phyloP scores from a whole-genome alignment of 1,284 basidiomycete genomes.

The Fomitiporia mediterranea region DNA sequence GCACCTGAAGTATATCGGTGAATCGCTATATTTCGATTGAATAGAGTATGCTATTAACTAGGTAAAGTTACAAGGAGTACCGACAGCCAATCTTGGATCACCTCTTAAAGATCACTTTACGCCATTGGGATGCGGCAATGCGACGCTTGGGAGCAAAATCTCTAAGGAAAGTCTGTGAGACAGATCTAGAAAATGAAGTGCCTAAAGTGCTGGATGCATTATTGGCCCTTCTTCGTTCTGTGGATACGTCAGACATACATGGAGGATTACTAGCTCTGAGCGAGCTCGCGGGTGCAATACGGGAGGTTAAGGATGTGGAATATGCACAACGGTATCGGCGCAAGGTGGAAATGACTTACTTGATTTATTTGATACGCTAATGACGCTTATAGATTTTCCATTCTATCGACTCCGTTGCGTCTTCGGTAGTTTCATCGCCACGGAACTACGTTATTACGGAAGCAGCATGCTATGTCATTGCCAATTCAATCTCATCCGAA shows the following conservation, averaged over 20 bases:
- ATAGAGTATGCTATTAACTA: slow-evolving; percentile 13
- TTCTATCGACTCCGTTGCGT: slow-evolving; percentile 49
- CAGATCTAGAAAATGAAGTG: slow-evolving; percentile 53
- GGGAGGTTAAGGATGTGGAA: slow-evolving; percentile 28
- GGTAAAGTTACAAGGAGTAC: slow-evolving; percentile 64
- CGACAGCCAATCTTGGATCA: slow-evolving; percentile 68
- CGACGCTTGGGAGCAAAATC: slow-evolving; percentile 78
- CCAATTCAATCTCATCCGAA: slow-evolving; percentile 52
- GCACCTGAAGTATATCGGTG: slow-evolving; percentile 84
- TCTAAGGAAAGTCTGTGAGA: slow-evolving; percentile 61
- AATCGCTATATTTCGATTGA: slow-evolving; percentile 30
- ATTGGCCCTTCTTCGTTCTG: slow-evolving; percentile 59
- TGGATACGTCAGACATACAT: slow-evolving; percentile 74
- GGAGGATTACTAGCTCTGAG: slow-evolving; percentile 75
- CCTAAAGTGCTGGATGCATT: slow-evolving; percentile 50
- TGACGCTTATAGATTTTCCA: slow-evolving; percentile 48
- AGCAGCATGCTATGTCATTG: slow-evolving; percentile 72
- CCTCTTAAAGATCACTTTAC: slow-evolving; percentile 67
- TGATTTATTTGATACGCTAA: background rate
- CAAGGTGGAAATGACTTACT: slow-evolving; percentile 31
- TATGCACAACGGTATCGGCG: slow-evolving; percentile 32
- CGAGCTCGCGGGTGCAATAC: slow-evolving; percentile 60
- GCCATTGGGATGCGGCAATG: slow-evolving; percentile 90
- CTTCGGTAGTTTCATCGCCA: slow-evolving; percentile 55
- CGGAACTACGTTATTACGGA: slow-evolving; percentile 73